Evolutionary conservation across 495 filamentous ascomycete genomes (phyloP).

Genomic region (Glonium stellatum): DNA sequence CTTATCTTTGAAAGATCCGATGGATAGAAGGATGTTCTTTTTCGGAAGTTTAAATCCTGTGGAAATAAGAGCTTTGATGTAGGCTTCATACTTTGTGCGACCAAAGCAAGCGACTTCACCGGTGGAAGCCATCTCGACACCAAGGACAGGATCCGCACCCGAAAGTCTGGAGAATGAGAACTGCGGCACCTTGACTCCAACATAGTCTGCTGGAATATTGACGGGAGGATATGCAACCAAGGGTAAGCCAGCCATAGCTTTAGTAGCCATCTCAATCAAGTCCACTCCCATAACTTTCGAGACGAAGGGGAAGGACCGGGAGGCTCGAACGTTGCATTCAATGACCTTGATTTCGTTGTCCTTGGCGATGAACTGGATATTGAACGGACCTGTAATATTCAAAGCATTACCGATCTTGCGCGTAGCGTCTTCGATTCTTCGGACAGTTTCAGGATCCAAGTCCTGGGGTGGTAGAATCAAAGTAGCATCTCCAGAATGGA

Average conservation of each 20-base stretch:
- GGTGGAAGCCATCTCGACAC: constrained; percentile 98
- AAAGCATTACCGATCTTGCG: constrained; percentile 90
- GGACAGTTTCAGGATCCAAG: constrained; percentile 78
- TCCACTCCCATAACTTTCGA: constrained; percentile 99
- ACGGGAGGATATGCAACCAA: constrained; percentile 74
- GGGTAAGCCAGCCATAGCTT: constrained; percentile 84
- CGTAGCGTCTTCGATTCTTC: constrained; percentile 89
- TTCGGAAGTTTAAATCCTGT: constrained; percentile 96
- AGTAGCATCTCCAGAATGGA: constrained; percentile 94
- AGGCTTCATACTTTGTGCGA: constrained; percentile 91
- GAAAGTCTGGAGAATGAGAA: constrained; percentile 97
- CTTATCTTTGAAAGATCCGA: constrained; percentile 96
- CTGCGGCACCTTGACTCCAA: constrained; percentile 96
- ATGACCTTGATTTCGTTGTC: constrained; percentile 99
- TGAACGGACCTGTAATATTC: constrained; percentile 94
- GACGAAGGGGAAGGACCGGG: constrained; percentile 94
- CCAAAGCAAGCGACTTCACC: constrained; percentile 98
- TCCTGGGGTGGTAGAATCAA: constrained; percentile 93
- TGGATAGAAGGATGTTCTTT: constrained; percentile 89
- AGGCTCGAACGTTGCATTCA: constrained; percentile 95
- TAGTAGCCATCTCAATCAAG: constrained; percentile 97
- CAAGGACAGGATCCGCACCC: constrained; percentile 90
- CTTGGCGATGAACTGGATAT: constrained; percentile 99
- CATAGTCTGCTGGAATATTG: constrained; percentile 69
- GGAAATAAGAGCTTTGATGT: constrained; percentile 88